phyloP scores from a whole-genome alignment of 2,329 filamentous ascomycete genomes.

The Talaromyces sp. region DNA sequence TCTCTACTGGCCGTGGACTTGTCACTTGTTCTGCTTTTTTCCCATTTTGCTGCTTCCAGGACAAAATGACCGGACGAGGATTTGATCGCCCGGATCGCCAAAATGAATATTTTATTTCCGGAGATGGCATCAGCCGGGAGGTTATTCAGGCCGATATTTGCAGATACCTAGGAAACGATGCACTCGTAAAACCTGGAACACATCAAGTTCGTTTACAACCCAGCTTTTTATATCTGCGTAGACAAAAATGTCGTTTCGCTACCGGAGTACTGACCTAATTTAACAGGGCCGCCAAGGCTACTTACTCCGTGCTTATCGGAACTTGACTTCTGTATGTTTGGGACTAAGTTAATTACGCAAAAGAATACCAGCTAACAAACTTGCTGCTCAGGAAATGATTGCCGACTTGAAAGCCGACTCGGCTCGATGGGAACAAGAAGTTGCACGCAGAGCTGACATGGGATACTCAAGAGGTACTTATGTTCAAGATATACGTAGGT shows the following conservation, averaged over 20 bases:
- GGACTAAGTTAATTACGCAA: neutral
- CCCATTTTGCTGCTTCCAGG: slow-evolving; percentile 15
- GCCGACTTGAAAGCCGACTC: slow-evolving; percentile 51
- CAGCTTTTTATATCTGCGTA: slow-evolving; percentile 9
- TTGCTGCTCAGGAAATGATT: slow-evolving; percentile 46
- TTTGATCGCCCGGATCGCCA: slow-evolving; percentile 36
- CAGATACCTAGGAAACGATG: slow-evolving; percentile 78
- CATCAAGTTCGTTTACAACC: slow-evolving; percentile 58
- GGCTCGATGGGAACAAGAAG: slow-evolving; percentile 45
- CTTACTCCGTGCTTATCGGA: slow-evolving; percentile 73
- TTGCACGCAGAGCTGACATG: slow-evolving; percentile 34
- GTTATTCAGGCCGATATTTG: slow-evolving; percentile 82
- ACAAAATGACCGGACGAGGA: slow-evolving; percentile 36
- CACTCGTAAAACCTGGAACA: slow-evolving; percentile 68
- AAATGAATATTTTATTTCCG: slow-evolving; percentile 76
- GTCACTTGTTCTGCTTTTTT: slow-evolving; percentile 7
- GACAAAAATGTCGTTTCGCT: neutral
- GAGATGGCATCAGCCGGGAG: slow-evolving; percentile 76
- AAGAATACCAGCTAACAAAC: slow-evolving; percentile 17
- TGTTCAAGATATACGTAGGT: slow-evolving; percentile 31
- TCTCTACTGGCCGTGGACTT: slow-evolving; percentile 1
- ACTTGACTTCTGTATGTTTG: slow-evolving; percentile 65
- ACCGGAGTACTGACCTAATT: slow-evolving; percentile 1
- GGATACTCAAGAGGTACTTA: slow-evolving; percentile 38
- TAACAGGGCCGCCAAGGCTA: slow-evolving; percentile 62